phyloP scores from a whole-genome alignment of 2,329 filamentous ascomycete species.

The Cladosporium sp. region DNA sequence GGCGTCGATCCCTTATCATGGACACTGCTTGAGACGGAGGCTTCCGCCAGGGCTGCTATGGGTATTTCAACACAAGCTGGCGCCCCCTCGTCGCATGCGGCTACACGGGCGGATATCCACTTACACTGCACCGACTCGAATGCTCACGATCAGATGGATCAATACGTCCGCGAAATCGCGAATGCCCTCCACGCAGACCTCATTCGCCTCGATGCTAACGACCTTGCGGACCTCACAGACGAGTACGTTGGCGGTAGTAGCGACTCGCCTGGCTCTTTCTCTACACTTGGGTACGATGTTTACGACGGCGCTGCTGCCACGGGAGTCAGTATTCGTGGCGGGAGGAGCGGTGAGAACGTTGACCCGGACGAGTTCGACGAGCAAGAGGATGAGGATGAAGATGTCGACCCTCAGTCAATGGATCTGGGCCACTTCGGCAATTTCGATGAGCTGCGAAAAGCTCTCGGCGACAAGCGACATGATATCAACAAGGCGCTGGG shows the following conservation, averaged over 20 bases:
- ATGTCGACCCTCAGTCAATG: slow-evolving; percentile 37
- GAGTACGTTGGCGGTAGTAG: slow-evolving; percentile 65
- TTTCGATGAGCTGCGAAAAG: slow-evolving; percentile 28
- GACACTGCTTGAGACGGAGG: slow-evolving; percentile 31
- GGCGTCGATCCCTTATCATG: slow-evolving; percentile 12
- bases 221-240: slow-evolving; percentile 68
- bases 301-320: slow-evolving; percentile 40
- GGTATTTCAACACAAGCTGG: neutral
- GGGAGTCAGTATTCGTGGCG: slow-evolving; percentile 8
- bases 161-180: slow-evolving; percentile 65
- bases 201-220: slow-evolving; percentile 66
- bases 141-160: slow-evolving; percentile 55
- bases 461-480: slow-evolving; percentile 24
- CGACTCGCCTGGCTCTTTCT: slow-evolving; percentile 50
- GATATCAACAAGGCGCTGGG: slow-evolving; percentile 26
- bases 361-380: slow-evolving; percentile 51
- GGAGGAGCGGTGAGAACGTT: slow-evolving; percentile 23
- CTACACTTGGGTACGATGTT: slow-evolving; percentile 53
- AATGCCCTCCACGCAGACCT: slow-evolving; percentile 64
- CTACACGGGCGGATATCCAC: slow-evolving; percentile 33
- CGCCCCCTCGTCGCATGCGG: slow-evolving; percentile 25
- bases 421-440: slow-evolving; percentile 18
- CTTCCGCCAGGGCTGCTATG: slow-evolving; percentile 25
- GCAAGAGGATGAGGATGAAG: slow-evolving; percentile 47
- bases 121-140: slow-evolving; percentile 56